Evolutionary conservation across 768 basidiomycete species (phyloP), one percentile per base, ranked within the genome.

Genomic region (Tremella yokohamensis): DNA sequence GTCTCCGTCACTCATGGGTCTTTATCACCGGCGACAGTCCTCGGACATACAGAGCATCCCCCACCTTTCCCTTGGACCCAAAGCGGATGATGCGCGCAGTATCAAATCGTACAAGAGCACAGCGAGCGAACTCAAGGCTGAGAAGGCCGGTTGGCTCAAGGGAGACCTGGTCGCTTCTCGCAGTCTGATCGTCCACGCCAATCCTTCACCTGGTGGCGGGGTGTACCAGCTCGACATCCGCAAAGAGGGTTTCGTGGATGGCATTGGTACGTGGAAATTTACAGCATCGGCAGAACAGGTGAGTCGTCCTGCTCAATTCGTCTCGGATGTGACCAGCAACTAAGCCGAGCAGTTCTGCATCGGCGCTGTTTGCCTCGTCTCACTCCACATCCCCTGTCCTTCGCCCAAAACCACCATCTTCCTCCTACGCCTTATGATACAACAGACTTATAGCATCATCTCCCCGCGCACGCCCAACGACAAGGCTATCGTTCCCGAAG

Each of bases 351-450:
- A 75, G 74, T 73, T 73, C 62, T 63, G 65, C 8, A 66, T 76
- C 49, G 67, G 69, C 11, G 56, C 66, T 7, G 70, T 68, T 37
- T 49, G 70, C 22, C 58, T 70, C 2, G 29, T 69, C 2, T 54
- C 57, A 20, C 25, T 76, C 18, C 29, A 37, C 34, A 45, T 70
- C 20, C 65, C 68, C 16, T 39, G 61, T 2, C 74, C 72, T 2
- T 68, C 70, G 13, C 63, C 70, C 2, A 51, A 45, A 37, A 56
- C 56, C n/a, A 72, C 74, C 16, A 70, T 76, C 61, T 76, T 74
- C 61, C 61, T 70, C 56, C 29, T 60, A 22, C 69, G 72, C 12
- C 57, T 76, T 7, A 39, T 72, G 19, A 40, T 76, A 9, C 49
- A 59, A 7, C 74, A 76, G 51, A 51, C 51, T 1, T 74, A 76